Evolutionary conservation across 352 stramenopile species (phyloP), one percentile per base, ranked within the genome.

Genomic region (Globisporangium radiosum): DNA sequence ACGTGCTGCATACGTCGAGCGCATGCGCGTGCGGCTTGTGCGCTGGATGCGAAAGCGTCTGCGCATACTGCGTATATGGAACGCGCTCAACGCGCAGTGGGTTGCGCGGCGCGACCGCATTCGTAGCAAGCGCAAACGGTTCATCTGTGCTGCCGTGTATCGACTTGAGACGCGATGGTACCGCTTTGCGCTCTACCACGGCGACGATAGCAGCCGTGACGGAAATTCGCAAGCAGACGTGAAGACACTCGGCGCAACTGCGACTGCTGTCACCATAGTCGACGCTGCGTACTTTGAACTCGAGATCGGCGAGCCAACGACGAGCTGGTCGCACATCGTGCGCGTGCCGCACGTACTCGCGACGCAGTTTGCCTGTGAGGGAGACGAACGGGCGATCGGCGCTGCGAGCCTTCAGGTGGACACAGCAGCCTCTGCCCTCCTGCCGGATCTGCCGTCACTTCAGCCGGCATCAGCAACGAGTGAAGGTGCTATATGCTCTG

Each of bases 31-130:
- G 33, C 65, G 68, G 8, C 62, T 90, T 5, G 63, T 86, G 11
- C 55, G 51, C 10, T 90, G 77, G 80, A 86, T 85, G 76, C 66
- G 62, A 0, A 49, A 59, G 13, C 64, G 75, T 0, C 61, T 87
- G 4, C 68, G 70, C 14, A 54, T 79, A 1, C 47, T 88, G 43
- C 64, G 65, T 5, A 66, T 57, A 56, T 88, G 81, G 81, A 86
- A 82, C 40, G 43, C 55, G 40, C n/a, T 74, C 11, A 83, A 88
- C 42, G 71, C 63, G 6, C 47, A 49, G 15, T 83, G 71, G 59
- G 66, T 76, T 14, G 69, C 70, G 17, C 63, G 76, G 2, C 70
- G 73, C 6, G 71, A 72, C 4, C 64, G 75, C 17, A 82, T 87
- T 17, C 71, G 61, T 42, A 68, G 68, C 14, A 88, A 87, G 59